Evolutionary conservation across 2,329 filamentous ascomycete genomes (phyloP), one percentile per base, ranked within the genome.

Genomic region (Aspergillus spinulosporus): DNA sequence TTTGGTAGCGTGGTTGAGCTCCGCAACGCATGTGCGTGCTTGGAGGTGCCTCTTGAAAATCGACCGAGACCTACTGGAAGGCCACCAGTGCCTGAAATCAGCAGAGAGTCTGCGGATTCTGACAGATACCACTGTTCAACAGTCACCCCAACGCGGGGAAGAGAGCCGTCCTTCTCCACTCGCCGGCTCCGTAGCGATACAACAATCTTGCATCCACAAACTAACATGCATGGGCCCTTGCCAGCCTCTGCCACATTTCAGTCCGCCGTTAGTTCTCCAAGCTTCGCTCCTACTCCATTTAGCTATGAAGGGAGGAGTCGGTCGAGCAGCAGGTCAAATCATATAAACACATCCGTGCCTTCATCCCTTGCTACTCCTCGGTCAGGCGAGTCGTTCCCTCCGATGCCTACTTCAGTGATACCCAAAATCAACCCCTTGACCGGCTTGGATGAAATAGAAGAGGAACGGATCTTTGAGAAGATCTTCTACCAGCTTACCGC

Each of bases 401-500:
- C 73, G 65, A 67, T 72, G 64, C 68, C 77, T 55, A 76, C 73
- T 14, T 73, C 76, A 29, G 78, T 73, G 26, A 72, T 79, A 52
- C 76, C 78, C 29, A 78, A 82, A 42, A 80, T 81, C 42, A 80
- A 79, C 46, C 76, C 78, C 5, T 71, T 84, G 44, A 81, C 77
- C 7, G 88, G 91, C 49, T 84, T 87, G 49, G 82, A 84, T 45
- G 82, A 84, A 55, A 83, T 82, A 2, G 88, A 91, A 61, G 90
- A 96, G 60, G 91, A 96, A 64, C 82, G 84, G 12, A 82, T 87
- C 29, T 96, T 96, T 63, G 92, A 96, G 60, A 84, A 81, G 59
- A 90, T 97, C 21, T 96, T 90, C 75, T 69, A 91, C 34, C 88
- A 88, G 45, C 78, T 96, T 26, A 86, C 87, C 45, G 83, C 82